These are phyloP conservation scores for Populus hybrid DNA, from an alignment of 441 rosid genomes.

Conservation along the genomic window DNA sequence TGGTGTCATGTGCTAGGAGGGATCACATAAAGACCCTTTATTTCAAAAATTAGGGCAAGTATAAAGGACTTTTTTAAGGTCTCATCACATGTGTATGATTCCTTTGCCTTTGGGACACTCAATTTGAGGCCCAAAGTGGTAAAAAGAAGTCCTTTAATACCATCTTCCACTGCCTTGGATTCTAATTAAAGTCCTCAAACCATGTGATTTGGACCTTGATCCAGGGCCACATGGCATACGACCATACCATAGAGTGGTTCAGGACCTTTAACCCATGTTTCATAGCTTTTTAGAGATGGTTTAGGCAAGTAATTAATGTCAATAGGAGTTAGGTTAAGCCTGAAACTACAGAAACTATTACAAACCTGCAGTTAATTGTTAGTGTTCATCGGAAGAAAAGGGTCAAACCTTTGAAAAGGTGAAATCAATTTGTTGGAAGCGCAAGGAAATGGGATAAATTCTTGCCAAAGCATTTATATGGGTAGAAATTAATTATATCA, in stretches of 20 bases:
- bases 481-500: constrained; percentile 19
- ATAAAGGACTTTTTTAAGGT: constrained; percentile 25
- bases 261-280: background rate
- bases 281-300: constrained; percentile 6
- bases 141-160: constrained; percentile 13
- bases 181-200: constrained; percentile 35
- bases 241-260: constrained; percentile 7
- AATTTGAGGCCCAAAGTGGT: constrained; percentile 31
- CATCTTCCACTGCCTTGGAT: constrained; percentile 36
- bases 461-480: background rate
- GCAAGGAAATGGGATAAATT: constrained; percentile 16
- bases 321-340: background rate
- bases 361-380: background rate
- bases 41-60: constrained; percentile 11
- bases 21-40: constrained; percentile 12
- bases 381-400: background rate
- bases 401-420: constrained; percentile 10
- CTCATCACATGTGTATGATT: constrained; percentile 40
- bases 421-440: constrained; percentile 28
- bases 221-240: constrained; percentile 11
- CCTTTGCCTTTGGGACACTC: constrained; percentile 40
- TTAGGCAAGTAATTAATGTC: constrained; percentile 12
- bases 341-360: background rate
- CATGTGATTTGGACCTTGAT: constrained; percentile 32
- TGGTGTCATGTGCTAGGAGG: constrained; percentile 38